Evolutionary conservation across 164 flowering plant genomes (phyloP), one percentile per base, ranked within the genome.

Genomic region (Piper longum): DNA sequence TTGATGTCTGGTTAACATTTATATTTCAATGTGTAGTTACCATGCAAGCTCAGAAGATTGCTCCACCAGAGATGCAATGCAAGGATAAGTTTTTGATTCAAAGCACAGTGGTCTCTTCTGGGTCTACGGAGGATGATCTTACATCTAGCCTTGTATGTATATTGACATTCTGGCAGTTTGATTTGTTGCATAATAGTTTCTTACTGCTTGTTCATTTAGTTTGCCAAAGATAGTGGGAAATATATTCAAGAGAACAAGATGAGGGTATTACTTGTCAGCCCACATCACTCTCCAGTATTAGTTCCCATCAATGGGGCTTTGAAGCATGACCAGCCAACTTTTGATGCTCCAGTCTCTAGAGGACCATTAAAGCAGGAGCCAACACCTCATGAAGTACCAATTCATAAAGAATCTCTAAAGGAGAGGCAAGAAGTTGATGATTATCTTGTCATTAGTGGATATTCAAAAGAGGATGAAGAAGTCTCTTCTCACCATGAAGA

Each of bases 51-150:
- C 87, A 69, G 54, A 72, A 75, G 64, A 43, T 58, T 42, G 80
- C 75, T 64, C 87, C 89, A 52, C 73, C 75, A 17, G 92, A 91
- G 68, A 69, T 87, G 82, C 67, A 71, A 42, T 91, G 95, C 79
- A 91, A 80, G 69, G 98, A 91, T 77, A 91, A 91, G 76, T 91
- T 91, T 74, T 75, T 91, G 60, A 75, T 91, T 62, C 96, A 87
- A 67, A 79, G 90, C 81, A 84, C 89, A 43, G 72, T 81, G 52
- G 96, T 84, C 64, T 81, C 87, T 16, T 66, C 45, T 56, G 92
- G 84, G 63, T 83, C 85, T 43, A 74, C 74, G 39, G 79, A 73
- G 36, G 95, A 78, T 54, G 87, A 81, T 57, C 78, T 91, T 63
- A 79, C 80, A 62, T 16, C 95, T 65, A 66, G 62, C 73, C 75